phyloP scores from a whole-genome alignment of 2,329 filamentous ascomycete species.

The Cladosporium sp. region DNA sequence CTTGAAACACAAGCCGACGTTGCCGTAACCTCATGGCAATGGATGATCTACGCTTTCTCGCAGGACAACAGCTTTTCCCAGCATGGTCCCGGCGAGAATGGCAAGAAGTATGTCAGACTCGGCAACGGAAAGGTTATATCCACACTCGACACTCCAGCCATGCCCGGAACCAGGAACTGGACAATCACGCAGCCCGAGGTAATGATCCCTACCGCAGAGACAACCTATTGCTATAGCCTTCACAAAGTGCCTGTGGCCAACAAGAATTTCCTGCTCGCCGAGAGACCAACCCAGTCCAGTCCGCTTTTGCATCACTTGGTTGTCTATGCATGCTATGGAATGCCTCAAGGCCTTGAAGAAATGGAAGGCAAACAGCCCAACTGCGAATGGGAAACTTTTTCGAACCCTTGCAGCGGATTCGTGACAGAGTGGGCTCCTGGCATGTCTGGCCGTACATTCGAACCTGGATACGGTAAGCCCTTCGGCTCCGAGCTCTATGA shows the following conservation, averaged over 20 bases:
- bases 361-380: slow-evolving; percentile 15
- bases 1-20: slow-evolving; percentile 13
- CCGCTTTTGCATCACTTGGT: slow-evolving; percentile 16
- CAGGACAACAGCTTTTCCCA: slow-evolving; percentile 16
- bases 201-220: slow-evolving; percentile 13
- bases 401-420: slow-evolving; percentile 17
- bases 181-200: slow-evolving; percentile 14
- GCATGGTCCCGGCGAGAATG: slow-evolving; percentile 14
- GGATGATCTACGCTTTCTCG: slow-evolving; percentile 18
- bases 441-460: slow-evolving; percentile 17
- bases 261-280: slow-evolving; percentile 15
- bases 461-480: slow-evolving; percentile 16
- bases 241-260: slow-evolving; percentile 16
- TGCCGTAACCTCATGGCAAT: slow-evolving; percentile 13
- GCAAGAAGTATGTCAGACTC: slow-evolving; percentile 17
- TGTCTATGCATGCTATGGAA: slow-evolving; percentile 17
- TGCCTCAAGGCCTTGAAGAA: slow-evolving; percentile 8
- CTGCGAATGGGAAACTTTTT: slow-evolving; percentile 15
- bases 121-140: slow-evolving; percentile 15
- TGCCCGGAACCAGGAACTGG: slow-evolving; percentile 13
- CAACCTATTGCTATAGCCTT: slow-evolving; percentile 17
- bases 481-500: slow-evolving; percentile 15
- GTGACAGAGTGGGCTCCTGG: slow-evolving; percentile 17
- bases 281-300: slow-evolving; percentile 13
- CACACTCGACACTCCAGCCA: slow-evolving; percentile 8